Evolutionary conservation across 2,329 filamentous ascomycete species (phyloP).

Genomic region (Paecilomyces sp.): DNA sequence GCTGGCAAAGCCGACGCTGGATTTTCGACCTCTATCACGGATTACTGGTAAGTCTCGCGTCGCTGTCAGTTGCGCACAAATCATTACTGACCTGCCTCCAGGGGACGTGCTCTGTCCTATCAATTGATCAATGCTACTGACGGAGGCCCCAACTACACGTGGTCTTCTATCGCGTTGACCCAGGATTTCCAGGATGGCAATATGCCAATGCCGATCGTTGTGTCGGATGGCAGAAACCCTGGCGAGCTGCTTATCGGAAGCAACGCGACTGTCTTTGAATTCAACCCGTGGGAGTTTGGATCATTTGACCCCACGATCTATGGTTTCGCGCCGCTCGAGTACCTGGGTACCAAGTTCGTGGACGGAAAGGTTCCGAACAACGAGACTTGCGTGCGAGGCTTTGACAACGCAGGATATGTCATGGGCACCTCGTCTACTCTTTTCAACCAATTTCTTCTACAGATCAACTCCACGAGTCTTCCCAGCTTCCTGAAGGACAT

Average conservation of each 20-base stretch:
- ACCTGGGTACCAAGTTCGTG: slow-evolving; percentile 66
- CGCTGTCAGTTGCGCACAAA: not conserved
- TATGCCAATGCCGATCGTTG: slow-evolving; percentile 65
- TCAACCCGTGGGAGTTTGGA: slow-evolving; percentile 74
- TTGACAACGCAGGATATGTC: slow-evolving; percentile 74
- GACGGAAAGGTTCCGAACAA: slow-evolving; percentile 50
- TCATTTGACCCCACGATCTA: slow-evolving; percentile 66
- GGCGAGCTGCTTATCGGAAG: slow-evolving; percentile 54
- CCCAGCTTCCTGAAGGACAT: slow-evolving; percentile 46
- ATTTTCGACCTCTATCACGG: slow-evolving; percentile 67
- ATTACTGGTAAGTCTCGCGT: slow-evolving; percentile 58
- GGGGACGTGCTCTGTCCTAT: slow-evolving; percentile 72
- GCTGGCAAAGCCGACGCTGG: slow-evolving; percentile 55
- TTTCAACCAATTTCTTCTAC: slow-evolving; percentile 71
- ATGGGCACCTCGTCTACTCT: slow-evolving; percentile 81
- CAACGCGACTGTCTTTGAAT: slow-evolving; percentile 72
- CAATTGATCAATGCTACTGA: slow-evolving; percentile 71
- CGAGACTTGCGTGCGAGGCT: slow-evolving; percentile 64
- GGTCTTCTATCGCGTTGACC: slow-evolving; percentile 66
- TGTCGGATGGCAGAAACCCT: slow-evolving; percentile 61
- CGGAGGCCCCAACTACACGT: slow-evolving; percentile 72
- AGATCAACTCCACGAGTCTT: slow-evolving; percentile 50
- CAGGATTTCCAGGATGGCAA: slow-evolving; percentile 56
- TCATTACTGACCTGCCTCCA: slow-evolving; percentile 5
- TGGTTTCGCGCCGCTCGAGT: slow-evolving; percentile 64